These are phyloP conservation scores for Carex pumila DNA, from an alignment of 176 grass and related monocot genomes.

Conservation along the genomic window DNA sequence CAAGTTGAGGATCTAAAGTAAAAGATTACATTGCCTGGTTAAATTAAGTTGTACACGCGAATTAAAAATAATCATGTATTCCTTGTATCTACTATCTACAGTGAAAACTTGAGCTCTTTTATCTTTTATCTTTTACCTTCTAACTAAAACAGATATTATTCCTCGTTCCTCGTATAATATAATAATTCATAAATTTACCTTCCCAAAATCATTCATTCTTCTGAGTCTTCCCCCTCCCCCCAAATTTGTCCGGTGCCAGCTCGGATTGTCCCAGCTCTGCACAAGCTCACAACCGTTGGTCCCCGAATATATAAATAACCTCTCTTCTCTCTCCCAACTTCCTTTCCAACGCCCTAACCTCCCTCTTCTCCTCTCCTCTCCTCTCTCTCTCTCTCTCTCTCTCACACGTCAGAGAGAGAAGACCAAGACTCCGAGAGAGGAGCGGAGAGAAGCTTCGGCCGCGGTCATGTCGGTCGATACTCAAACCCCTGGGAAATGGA, in stretches of 20 bases:
- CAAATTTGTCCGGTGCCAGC: slow-evolving; percentile 30
- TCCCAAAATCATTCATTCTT: slow-evolving; percentile 5
- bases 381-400: neutral
- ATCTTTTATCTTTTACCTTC: too few relatives aligned
- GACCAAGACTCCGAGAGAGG: neutral
- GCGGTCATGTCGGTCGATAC: slow-evolving; percentile 58
- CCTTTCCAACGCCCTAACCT: neutral
- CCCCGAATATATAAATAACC: neutral
- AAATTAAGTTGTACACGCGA: neutral
- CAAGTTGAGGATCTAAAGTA: neutral
- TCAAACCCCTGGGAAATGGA: slow-evolving; percentile 33
- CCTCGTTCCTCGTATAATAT: too few relatives aligned
- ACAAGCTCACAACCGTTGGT: slow-evolving; percentile 33
- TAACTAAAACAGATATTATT: too few relatives aligned
- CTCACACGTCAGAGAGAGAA: neutral
- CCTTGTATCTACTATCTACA: neutral
- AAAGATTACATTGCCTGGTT: neutral
- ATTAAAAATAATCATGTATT: neutral
- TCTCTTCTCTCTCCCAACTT: slow-evolving; percentile 8
- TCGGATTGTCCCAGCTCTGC: slow-evolving; percentile 8
- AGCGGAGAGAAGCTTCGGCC: neutral
- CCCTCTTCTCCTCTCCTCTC: neutral
- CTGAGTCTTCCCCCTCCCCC: neutral
- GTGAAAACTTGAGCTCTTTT: too few relatives aligned
- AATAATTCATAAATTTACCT: neutral